Percentiles rank a stretch among this genome's conserved stretches.
phyloP scores from a whole-genome alignment of 306 rosid species.

The Castanospermum australe region DNA sequence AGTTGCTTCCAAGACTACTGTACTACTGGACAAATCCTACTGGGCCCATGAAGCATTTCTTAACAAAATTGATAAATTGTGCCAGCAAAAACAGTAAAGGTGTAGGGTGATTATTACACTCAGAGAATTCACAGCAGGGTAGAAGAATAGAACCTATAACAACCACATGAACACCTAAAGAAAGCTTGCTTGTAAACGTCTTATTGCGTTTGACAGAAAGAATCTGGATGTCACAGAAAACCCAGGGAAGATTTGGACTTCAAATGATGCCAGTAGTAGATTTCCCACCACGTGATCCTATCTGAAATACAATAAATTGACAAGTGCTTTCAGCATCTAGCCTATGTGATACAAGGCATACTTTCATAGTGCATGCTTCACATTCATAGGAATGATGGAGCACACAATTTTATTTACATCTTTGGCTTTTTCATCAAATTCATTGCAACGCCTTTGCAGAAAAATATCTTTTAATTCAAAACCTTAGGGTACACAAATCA shows the following conservation, averaged over 20 bases:
- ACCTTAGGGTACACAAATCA: no score
- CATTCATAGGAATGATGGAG: neutral
- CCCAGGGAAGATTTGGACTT: neutral
- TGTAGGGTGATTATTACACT: neutral
- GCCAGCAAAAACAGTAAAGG: neutral
- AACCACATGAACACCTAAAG: neutral
- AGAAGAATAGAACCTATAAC: neutral
- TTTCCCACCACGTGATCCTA: neutral
- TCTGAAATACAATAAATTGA: conserved; percentile 13
- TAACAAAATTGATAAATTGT: neutral
- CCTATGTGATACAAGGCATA: neutral
- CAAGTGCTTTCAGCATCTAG: neutral
- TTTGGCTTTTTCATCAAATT: neutral
- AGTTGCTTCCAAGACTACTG: neutral
- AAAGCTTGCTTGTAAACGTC: neutral
- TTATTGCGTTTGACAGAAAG: neutral
- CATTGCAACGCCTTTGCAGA: neutral
- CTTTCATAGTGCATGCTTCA: neutral
- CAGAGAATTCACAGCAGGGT: neutral
- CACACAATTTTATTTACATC: neutral
- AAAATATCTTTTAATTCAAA: no score
- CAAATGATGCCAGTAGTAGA: neutral
- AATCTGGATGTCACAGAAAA: neutral
- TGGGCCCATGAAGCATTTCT: neutral
- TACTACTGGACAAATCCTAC: no score